Conservation (phyloP, 2,329 filamentous ascomycete genomes). For the Claviceps pusilla region DNA sequence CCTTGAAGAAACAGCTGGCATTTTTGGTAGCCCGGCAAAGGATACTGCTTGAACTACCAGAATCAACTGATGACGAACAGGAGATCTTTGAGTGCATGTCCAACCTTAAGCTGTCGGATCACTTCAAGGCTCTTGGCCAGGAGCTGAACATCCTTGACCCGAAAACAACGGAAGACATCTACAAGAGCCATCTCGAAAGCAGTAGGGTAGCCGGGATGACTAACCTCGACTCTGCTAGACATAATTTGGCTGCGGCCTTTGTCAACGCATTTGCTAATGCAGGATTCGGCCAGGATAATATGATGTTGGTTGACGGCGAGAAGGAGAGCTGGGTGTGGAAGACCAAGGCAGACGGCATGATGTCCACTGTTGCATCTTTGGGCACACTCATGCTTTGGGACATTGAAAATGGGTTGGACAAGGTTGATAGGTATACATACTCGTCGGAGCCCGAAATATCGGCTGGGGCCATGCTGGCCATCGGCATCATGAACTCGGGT, state of each 20-base stretch:
- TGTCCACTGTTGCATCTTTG: conserved; percentile 86
- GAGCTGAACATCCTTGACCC: conserved; percentile 94
- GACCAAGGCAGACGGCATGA: conserved; percentile 95
- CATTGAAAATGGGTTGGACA: conserved; percentile 78
- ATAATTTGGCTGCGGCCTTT: conserved; percentile 90
- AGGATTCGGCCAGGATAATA: conserved; percentile 88
- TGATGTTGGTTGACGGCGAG: conserved; percentile 84
- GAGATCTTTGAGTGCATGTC: conserved; percentile 71
- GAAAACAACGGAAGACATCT: conserved; percentile 95
- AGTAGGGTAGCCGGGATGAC: conserved; percentile 84
- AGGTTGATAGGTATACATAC: conserved; percentile 90
- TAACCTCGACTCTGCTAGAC: conserved; percentile 85
- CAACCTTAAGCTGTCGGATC: conserved; percentile 74
- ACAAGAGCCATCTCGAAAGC: conserved; percentile 97
- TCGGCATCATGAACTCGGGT: conserved; percentile 90
- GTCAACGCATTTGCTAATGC: conserved; percentile 97
- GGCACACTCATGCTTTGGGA: conserved; percentile 90
- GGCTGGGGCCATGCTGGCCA: conserved; percentile 81
- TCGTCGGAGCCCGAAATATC: conserved; percentile 65
- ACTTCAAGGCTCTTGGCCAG: conserved; percentile 88
- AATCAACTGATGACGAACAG: conserved; percentile 52
- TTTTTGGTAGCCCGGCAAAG: conserved; percentile 86
- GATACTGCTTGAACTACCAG: conserved; percentile 60
- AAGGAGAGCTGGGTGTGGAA: conserved; percentile 98
- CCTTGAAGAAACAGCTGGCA: conserved; percentile 82